Percentiles rank a stretch among this genome's conserved stretches.
These are phyloP conservation scores for Erodium moschatum DNA, from an alignment of 441 rosid genomes.

Conservation along the genomic window DNA sequence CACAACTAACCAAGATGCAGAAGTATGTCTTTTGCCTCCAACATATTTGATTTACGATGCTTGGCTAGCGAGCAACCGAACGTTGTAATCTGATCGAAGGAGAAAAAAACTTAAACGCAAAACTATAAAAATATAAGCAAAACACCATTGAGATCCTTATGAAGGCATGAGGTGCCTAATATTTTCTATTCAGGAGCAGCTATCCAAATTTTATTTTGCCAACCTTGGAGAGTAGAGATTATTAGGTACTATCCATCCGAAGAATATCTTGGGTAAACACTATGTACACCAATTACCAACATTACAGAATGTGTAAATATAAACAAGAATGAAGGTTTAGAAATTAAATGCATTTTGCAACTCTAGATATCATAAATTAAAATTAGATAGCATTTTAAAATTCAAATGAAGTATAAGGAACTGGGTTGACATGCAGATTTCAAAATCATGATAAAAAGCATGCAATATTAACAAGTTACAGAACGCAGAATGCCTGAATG, in stretches of 20 bases:
- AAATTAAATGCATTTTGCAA: neutral
- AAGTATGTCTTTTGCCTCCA: conserved; percentile 92
- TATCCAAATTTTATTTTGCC: neutral
- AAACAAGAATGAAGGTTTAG: neutral
- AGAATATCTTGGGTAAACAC: neutral
- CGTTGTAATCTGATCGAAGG: conserved; percentile 54
- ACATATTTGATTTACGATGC: conserved; percentile 74
- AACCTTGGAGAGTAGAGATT: neutral
- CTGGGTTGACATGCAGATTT: too few species aligned
- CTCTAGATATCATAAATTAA: neutral
- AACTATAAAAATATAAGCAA: neutral
- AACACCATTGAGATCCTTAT: neutral
- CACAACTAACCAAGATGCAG: conserved; percentile 69
- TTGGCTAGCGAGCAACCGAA: conserved; percentile 89
- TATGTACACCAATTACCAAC: neutral
- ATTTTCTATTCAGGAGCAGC: neutral
- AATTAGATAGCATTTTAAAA: too few species aligned
- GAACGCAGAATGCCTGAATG: neutral
- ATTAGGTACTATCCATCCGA: neutral
- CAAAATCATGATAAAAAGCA: too few species aligned
- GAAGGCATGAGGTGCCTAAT: neutral
- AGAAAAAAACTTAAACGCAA: neutral
- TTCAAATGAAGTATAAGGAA: neutral
- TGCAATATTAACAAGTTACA: too few species aligned
- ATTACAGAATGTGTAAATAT: neutral